Evolutionary conservation across 1,284 basidiomycete species (phyloP).

Genomic region (Anthracocystis panici-leucophaei): DNA sequence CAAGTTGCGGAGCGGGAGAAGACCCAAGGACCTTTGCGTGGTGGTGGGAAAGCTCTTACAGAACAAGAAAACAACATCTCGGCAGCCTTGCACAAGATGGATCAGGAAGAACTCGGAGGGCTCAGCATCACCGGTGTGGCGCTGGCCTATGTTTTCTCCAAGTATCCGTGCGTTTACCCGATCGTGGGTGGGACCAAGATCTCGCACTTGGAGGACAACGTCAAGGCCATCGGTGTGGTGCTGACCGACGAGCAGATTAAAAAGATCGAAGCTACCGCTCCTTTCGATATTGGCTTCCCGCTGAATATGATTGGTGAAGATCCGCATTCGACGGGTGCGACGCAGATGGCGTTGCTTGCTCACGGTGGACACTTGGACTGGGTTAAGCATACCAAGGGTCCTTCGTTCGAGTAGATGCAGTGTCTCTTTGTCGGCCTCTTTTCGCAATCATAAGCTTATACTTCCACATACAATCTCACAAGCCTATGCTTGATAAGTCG

Average conservation of each 20-base stretch:
- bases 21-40: conserved; percentile 46
- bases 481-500: too few relatives aligned
- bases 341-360: conserved; percentile 20
- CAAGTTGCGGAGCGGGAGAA: conserved; percentile 48
- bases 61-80: conserved; percentile 54
- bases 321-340: conserved; percentile 38
- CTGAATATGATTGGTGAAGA: conserved; percentile 33
- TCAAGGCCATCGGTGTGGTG: conserved; percentile 47
- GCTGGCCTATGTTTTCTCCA: conserved; percentile 49
- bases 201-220: conserved; percentile 55
- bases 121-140: conserved; percentile 45
- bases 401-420: conserved; percentile 28
- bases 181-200: conserved; percentile 56
- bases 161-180: conserved; percentile 51
- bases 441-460: too few relatives aligned
- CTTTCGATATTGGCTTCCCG: conserved; percentile 65
- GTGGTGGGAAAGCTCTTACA: conserved; percentile 43
- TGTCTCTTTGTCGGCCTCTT: too few relatives aligned
- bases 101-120: conserved; percentile 46
- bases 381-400: conserved; percentile 47
- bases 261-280: conserved; percentile 46
- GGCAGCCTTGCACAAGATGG: conserved; percentile 56
- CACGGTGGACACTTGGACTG: conserved; percentile 51
- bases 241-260: conserved; percentile 56
- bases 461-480: too few relatives aligned